phyloP scores from a whole-genome alignment of 306 rosid species.

The Fragaria iinumae region DNA sequence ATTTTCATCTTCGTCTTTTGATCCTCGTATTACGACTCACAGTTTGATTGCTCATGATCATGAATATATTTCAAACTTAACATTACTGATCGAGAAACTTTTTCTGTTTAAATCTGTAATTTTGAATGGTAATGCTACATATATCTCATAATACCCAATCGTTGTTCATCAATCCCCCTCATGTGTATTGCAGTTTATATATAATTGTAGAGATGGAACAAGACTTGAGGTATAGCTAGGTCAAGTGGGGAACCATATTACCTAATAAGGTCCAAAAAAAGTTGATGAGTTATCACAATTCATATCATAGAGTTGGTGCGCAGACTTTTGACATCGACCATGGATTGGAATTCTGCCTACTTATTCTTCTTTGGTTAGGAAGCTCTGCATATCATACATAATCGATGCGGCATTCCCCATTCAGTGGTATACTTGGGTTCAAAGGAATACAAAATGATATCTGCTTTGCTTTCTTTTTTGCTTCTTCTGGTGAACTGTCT shows the following conservation, averaged over 20 bases:
- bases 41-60: too few species aligned
- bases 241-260: not conserved
- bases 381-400: not conserved
- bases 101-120: too few species aligned
- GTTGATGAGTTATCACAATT: not conserved
- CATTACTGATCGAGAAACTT: too few species aligned
- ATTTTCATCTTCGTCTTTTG: too few species aligned
- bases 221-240: not conserved
- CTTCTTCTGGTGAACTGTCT: constrained; percentile 52
- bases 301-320: constrained; percentile 3
- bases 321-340: constrained; percentile 2
- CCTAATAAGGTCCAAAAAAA: constrained; percentile 8
- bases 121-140: not conserved
- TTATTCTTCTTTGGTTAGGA: constrained; percentile 13
- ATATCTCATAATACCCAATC: not conserved
- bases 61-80: too few species aligned
- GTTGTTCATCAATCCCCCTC: not conserved
- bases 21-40: too few species aligned
- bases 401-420: not conserved
- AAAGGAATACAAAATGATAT: constrained; percentile 3
- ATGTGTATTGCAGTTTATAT: not conserved
- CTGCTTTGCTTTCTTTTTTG: not conserved
- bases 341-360: not conserved
- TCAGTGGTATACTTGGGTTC: not conserved
- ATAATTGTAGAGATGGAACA: not conserved